These are phyloP conservation scores for Nakazawaea ernobii DNA, from an alignment of 805 yeast genomes.

Conservation along the genomic window DNA sequence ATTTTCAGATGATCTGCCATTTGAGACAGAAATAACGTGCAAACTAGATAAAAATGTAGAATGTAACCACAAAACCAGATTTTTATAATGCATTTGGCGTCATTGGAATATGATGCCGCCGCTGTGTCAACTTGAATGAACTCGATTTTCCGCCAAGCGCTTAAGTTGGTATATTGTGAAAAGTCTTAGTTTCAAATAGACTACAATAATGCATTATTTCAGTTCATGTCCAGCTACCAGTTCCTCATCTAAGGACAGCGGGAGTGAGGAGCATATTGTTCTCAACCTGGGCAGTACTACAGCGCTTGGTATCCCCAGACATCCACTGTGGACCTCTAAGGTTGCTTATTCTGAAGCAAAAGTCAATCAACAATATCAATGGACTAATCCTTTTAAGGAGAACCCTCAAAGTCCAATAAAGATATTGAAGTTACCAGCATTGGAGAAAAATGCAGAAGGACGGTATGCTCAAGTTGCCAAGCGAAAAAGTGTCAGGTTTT, in stretches of 20 bases:
- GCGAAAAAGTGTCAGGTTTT: conserved; percentile 8
- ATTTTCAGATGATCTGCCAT: neutral
- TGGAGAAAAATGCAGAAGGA: conserved; percentile 4
- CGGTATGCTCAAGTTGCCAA: neutral
- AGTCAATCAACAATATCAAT: neutral
- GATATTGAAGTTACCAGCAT: conserved; percentile 1
- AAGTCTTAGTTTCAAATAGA: neutral
- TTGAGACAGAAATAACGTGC: too few relatives aligned
- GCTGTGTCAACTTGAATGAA: too few relatives aligned
- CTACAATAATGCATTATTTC: neutral
- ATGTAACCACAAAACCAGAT: too few relatives aligned
- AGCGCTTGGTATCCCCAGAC: neutral
- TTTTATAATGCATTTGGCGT: too few relatives aligned
- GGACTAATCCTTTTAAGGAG: neutral
- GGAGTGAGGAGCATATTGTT: conserved; percentile 3
- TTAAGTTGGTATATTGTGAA: neutral
- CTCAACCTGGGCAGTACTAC: neutral
- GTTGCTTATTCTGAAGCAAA: too few relatives aligned
- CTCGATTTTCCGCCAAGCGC: too few relatives aligned
- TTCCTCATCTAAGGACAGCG: conserved; percentile 9
- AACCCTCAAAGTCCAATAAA: neutral
- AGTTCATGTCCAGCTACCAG: conserved; percentile 9
- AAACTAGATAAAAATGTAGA: too few relatives aligned
- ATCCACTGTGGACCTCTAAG: conserved; percentile 4
- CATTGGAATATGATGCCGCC: too few relatives aligned